Conservation (phyloP, 257 asterid genomes). For the Thymus mandschuricus region DNA sequence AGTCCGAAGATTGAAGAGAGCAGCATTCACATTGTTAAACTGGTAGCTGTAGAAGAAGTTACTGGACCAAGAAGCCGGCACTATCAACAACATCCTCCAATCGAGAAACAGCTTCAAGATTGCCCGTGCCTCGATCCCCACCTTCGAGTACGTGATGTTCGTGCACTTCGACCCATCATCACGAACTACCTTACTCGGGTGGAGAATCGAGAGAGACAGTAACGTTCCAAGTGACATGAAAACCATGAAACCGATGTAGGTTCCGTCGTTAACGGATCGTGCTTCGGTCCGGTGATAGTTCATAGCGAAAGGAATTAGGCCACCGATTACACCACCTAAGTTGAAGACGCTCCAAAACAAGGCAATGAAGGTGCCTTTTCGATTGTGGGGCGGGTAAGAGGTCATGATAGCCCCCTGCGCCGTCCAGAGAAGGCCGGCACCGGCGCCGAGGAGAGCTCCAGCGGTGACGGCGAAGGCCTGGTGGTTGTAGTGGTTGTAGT, state of each 20-base stretch:
- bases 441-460: slow-evolving; percentile 82
- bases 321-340: slow-evolving; percentile 93
- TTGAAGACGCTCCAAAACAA: slow-evolving; percentile 91
- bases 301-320: slow-evolving; percentile 68
- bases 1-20: slow-evolving; percentile 76
- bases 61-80: slow-evolving; percentile 95
- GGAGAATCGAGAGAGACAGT: slow-evolving; percentile 62
- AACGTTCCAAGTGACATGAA: slow-evolving; percentile 75
- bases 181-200: slow-evolving; percentile 72
- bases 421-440: slow-evolving; percentile 95
- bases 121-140: slow-evolving; percentile 49
- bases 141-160: slow-evolving; percentile 72
- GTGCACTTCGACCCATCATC: slow-evolving; percentile 80
- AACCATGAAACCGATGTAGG: slow-evolving; percentile 88
- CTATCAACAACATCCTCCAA: slow-evolving; percentile 83
- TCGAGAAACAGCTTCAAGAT: slow-evolving; percentile 64
- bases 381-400: slow-evolving; percentile 79
- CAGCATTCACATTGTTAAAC: slow-evolving; percentile 82
- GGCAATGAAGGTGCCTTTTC: slow-evolving; percentile 84
- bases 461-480: slow-evolving; percentile 83
- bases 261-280: slow-evolving; percentile 83
- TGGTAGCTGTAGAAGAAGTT: slow-evolving; percentile 91
- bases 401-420: slow-evolving; percentile 97
- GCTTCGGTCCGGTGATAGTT: slow-evolving; percentile 62
- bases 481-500: slow-evolving; percentile 77